These are phyloP conservation scores for Caryopteris hybrid DNA, from an alignment of 305 asterid genomes.

Conservation along the genomic window DNA sequence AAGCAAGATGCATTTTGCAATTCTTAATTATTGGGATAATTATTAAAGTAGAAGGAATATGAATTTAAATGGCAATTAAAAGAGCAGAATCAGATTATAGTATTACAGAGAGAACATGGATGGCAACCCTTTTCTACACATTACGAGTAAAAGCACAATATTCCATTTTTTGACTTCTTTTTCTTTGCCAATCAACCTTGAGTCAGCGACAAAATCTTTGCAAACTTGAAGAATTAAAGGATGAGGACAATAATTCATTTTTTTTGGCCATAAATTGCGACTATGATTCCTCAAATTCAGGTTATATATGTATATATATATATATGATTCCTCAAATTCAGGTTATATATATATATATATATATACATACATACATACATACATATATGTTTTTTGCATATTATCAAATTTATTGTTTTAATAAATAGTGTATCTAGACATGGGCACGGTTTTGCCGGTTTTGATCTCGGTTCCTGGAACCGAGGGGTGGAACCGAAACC, in stretches of 20 bases:
- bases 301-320: too few species aligned
- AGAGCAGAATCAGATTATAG: neutral
- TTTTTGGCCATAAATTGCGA: neutral
- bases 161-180: slow-evolving; percentile 17
- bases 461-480: too few species aligned
- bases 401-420: too few species aligned
- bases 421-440: too few species aligned
- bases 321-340: too few species aligned
- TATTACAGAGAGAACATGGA: neutral
- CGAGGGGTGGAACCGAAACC: too few species aligned
- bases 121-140: neutral
- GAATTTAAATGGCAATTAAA: neutral
- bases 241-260: neutral
- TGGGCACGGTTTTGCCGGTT: too few species aligned
- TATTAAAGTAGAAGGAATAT: neutral
- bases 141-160: slow-evolving; percentile 11
- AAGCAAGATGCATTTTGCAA: too few species aligned
- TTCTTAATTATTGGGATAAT: too few species aligned
- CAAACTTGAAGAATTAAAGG: neutral
- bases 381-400: too few species aligned
- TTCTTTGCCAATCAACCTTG: neutral
- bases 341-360: too few species aligned
- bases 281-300: slow-evolving; percentile 4
- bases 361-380: too few species aligned
- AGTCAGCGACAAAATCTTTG: slow-evolving; percentile 35